Percentiles rank a stretch among this genome's conserved stretches.
Evolutionary conservation across 164 flowering plant species (phyloP).

Genomic region (Umbilicus rupestris): DNA sequence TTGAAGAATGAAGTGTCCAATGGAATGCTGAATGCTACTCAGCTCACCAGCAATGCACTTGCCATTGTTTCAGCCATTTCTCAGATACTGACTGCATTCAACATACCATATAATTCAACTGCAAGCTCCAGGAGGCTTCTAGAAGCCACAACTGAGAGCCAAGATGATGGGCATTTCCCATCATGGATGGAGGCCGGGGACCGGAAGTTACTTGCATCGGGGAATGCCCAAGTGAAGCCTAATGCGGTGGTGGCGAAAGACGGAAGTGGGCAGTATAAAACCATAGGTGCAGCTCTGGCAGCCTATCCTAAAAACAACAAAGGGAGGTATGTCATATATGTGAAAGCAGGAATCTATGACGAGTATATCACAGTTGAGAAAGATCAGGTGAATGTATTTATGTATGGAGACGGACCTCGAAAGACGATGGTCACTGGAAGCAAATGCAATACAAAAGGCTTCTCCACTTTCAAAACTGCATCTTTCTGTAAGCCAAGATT

Average conservation of each 20-base stretch:
- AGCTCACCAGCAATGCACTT: conserved; percentile 34
- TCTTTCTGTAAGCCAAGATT: conserved; percentile 28
- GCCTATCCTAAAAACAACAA: conserved; percentile 34
- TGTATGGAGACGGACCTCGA: conserved; percentile 62
- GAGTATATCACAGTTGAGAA: conserved; percentile 34
- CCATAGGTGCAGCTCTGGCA: conserved; percentile 36
- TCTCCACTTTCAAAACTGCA: conserved; percentile 34
- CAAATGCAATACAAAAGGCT: conserved; percentile 19
- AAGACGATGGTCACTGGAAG: conserved; percentile 44
- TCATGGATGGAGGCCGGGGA: conserved; percentile 29
- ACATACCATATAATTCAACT: conserved; percentile 12
- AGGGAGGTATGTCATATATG: conserved; percentile 38
- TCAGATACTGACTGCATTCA: conserved; percentile 16
- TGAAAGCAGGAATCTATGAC: conserved; percentile 49
- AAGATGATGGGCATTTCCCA: conserved; percentile 21
- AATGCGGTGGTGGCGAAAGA: conserved; percentile 55
- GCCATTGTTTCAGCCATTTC: conserved; percentile 34
- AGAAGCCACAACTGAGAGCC: conserved; percentile 12
- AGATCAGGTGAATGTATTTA: conserved; percentile 29
- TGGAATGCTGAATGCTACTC: conserved; percentile 17
- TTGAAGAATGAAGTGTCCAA: conserved; percentile 9
- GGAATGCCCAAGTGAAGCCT: conserved; percentile 15
- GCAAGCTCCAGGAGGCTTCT: conserved; percentile 15
- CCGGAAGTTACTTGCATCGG: conserved; percentile 26
- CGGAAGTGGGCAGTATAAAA: conserved; percentile 43